Evolutionary conservation across 2,329 filamentous ascomycete species (phyloP), one percentile per base, ranked within the genome.

Genomic region (Trichophyton equinum): DNA sequence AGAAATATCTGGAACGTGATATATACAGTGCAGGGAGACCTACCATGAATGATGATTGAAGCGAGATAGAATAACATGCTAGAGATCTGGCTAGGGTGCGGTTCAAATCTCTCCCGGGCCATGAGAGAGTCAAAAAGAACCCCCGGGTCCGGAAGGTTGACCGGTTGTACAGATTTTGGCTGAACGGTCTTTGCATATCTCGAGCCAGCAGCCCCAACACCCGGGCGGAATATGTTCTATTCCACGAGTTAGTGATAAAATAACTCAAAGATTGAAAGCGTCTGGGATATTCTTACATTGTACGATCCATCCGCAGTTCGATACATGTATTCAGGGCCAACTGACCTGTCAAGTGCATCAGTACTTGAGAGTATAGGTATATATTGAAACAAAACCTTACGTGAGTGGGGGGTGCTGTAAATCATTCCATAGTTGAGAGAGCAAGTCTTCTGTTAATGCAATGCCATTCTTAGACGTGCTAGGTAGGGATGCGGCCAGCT

Each of bases 21-120:
- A 2, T 27, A 13, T 8, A 20, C 13, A 7, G 2, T 18, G 13
- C 11, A 15, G 18, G 42, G 30, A 36, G 9, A n/a, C 65, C 57
- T 63, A 71, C 69, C 79, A 62, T 81, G 79, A 20, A 79, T 81
- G 60, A 81, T 79, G 56, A 81, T 77, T 2, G 77, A 77, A 0
- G 79, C 79, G 9, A 78, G 73, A 51, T 79, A 80, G 61, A 81
- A 77, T 4, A 80, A 67, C 67, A 78, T 74, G 33, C 71, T 74
- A 0, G 78, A 81, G 57, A 81, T 66, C 4, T 74, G 76, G 30
- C 74, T 75, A 3, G 72, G 69, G 60, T 78, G 76, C 36, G 73
- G 67, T 38, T 67, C 70, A 44, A 69, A 64, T 30, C 58, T 27
- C 18, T 63, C 59, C n/a, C 63, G 58, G 25, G 61, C 64, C 27